A percentile compares a stretch with the other conserved stretches of the same genome.
These are phyloP conservation scores for Nyctanthes arbortristis DNA, from an alignment of 257 asterid genomes.

Conservation along the genomic window DNA sequence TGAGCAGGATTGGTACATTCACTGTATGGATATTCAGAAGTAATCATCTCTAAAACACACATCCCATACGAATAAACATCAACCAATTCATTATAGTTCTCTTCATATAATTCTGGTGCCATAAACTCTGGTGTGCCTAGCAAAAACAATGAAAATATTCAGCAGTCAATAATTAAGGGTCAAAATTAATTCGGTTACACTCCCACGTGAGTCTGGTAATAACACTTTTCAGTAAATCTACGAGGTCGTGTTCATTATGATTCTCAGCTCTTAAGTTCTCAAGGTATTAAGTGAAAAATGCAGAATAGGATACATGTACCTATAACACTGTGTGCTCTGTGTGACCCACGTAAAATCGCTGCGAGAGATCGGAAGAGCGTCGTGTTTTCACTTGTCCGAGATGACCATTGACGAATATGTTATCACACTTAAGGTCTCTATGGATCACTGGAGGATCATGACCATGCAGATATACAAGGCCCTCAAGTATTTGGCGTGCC, in stretches of 20 bases:
- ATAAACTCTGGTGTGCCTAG: conserved; percentile 95
- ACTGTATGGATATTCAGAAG: conserved; percentile 93
- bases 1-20: conserved; percentile 94
- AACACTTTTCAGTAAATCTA: too few species aligned
- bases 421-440: conserved; percentile 94
- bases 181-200: background rate
- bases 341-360: conserved; percentile 66
- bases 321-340: conserved; percentile 83
- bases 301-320: conserved; percentile 40
- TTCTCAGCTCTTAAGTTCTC: background rate
- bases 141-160: conserved; percentile 9
- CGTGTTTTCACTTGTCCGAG: conserved; percentile 96
- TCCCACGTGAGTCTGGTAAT: background rate
- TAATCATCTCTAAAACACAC: conserved; percentile 90
- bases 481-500: conserved; percentile 91
- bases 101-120: conserved; percentile 97
- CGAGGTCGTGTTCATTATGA: background rate
- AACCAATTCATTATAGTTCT: conserved; percentile 82
- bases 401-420: conserved; percentile 93
- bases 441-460: conserved; percentile 95
- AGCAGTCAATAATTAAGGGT: background rate
- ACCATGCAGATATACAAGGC: conserved; percentile 82
- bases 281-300: background rate
- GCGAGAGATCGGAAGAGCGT: conserved; percentile 97
- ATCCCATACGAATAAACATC: conserved; percentile 92